phyloP scores from a whole-genome alignment of 495 filamentous ascomycete species.

The Clavariopsis aquatica region DNA sequence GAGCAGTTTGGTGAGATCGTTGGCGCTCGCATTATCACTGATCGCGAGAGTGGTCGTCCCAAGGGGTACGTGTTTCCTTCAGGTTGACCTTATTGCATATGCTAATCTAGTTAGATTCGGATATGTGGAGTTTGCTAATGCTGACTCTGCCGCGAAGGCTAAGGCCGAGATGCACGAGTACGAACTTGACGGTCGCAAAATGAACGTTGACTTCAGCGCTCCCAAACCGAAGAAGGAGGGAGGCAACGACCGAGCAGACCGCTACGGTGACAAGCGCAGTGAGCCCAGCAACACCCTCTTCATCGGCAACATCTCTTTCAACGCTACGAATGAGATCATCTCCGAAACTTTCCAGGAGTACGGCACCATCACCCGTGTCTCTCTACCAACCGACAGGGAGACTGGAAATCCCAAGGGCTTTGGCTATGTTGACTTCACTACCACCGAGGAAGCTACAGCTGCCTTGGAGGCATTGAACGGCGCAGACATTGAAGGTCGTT shows the following conservation, averaged over 20 bases:
- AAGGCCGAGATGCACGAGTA: slow-evolving; percentile 75
- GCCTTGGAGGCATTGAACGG: slow-evolving; percentile 70
- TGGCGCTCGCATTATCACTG: slow-evolving; percentile 77
- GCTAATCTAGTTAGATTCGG: slow-evolving; percentile 67
- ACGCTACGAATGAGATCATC: slow-evolving; percentile 73
- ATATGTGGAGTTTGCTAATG: slow-evolving; percentile 84
- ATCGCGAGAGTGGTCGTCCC: slow-evolving; percentile 78
- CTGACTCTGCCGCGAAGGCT: slow-evolving; percentile 72
- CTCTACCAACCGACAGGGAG: slow-evolving; percentile 88
- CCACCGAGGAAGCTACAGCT: slow-evolving; percentile 79
- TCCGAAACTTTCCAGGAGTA: slow-evolving; percentile 72
- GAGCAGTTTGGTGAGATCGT: slow-evolving; percentile 76
- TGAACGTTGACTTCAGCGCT: slow-evolving; percentile 88
- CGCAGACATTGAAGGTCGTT: slow-evolving; percentile 71
- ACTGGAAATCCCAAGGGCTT: slow-evolving; percentile 89
- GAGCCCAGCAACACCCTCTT: slow-evolving; percentile 85
- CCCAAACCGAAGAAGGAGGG: slow-evolving; percentile 58
- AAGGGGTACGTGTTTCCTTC: slow-evolving; percentile 66
- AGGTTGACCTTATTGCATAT: slow-evolving; percentile 1
- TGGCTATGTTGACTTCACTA: slow-evolving; percentile 84
- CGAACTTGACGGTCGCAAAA: slow-evolving; percentile 77
- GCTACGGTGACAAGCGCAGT: slow-evolving; percentile 74
- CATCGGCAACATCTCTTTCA: slow-evolving; percentile 89
- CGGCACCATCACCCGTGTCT: slow-evolving; percentile 71
- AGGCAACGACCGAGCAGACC: slow-evolving; percentile 63